Conservation (phyloP, 208 protist species). For the Trypanosoma congolense region DNA sequence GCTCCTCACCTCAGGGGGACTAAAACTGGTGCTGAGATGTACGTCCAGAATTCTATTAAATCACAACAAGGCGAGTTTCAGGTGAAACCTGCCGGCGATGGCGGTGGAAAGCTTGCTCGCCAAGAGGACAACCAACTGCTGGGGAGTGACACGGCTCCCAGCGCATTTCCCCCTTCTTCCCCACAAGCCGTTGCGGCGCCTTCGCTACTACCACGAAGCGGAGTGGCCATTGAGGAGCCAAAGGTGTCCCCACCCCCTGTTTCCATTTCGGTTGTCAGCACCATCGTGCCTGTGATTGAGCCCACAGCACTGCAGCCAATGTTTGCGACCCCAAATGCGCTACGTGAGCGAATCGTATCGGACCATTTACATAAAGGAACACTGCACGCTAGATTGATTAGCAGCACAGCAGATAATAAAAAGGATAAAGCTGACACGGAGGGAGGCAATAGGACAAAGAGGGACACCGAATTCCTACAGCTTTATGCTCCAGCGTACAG, state of each 20-base stretch:
- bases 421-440: neutral
- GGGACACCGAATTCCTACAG: neutral
- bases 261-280: constrained; percentile 11
- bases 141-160: too few relatives aligned
- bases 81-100: neutral
- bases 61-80: neutral
- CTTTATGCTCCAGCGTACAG: constrained; percentile 28
- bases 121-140: too few relatives aligned
- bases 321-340: constrained; percentile 40
- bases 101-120: too few relatives aligned
- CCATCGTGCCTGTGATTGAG: constrained; percentile 23
- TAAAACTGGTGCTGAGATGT: constrained; percentile 30
- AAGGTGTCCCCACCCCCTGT: neutral
- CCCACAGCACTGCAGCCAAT: constrained; percentile 67
- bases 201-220: neutral
- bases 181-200: neutral
- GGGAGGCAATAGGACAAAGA: neutral
- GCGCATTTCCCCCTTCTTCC: neutral
- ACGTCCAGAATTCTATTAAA: neutral
- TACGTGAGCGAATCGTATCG: constrained; percentile 43
- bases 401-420: neutral
- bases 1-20: constrained; percentile 55
- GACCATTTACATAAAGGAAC: constrained; percentile 57
- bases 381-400: constrained; percentile 53
- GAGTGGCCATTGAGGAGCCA: neutral